phyloP scores from a whole-genome alignment of 768 basidiomycete species.

The Psilocybe subaeruginosa region DNA sequence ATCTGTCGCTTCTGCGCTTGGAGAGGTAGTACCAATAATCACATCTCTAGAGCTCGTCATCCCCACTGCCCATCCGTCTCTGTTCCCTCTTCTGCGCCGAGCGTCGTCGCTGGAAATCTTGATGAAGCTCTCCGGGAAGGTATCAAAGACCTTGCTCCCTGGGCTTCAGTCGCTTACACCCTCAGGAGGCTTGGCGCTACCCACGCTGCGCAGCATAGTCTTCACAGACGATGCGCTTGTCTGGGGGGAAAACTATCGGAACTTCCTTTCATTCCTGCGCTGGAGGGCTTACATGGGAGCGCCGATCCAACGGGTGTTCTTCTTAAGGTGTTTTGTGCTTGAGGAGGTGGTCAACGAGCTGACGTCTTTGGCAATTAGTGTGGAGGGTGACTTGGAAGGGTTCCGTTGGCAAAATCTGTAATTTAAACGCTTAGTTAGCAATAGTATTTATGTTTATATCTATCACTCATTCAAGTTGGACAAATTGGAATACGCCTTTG shows the following conservation, averaged over 20 bases:
- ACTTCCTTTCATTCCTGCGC: slow-evolving; percentile 12
- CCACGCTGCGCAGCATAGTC: slow-evolving; percentile 11
- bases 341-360: slow-evolving; percentile 15
- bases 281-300: slow-evolving; percentile 12
- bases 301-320: slow-evolving; percentile 13
- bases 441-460: no score
- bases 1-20: slow-evolving; percentile 1
- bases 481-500: no score
- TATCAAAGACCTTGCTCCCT: slow-evolving; percentile 14
- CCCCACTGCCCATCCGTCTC: slow-evolving; percentile 14
- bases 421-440: neutral
- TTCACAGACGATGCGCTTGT: slow-evolving; percentile 19
- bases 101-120: slow-evolving; percentile 11
- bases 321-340: slow-evolving; percentile 15
- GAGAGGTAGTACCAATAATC: slow-evolving; percentile 2
- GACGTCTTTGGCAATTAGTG: slow-evolving; percentile 10
- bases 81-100: slow-evolving; percentile 13
- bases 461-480: no score
- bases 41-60: slow-evolving; percentile 18
- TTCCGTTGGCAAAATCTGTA: slow-evolving; percentile 20
- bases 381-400: slow-evolving; percentile 10
- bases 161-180: neutral
- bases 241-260: slow-evolving; percentile 19
- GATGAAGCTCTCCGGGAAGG: slow-evolving; percentile 13
- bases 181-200: slow-evolving; percentile 11